phyloP scores from a whole-genome alignment of 768 basidiomycete species.

The Termitomyces titanicus region DNA sequence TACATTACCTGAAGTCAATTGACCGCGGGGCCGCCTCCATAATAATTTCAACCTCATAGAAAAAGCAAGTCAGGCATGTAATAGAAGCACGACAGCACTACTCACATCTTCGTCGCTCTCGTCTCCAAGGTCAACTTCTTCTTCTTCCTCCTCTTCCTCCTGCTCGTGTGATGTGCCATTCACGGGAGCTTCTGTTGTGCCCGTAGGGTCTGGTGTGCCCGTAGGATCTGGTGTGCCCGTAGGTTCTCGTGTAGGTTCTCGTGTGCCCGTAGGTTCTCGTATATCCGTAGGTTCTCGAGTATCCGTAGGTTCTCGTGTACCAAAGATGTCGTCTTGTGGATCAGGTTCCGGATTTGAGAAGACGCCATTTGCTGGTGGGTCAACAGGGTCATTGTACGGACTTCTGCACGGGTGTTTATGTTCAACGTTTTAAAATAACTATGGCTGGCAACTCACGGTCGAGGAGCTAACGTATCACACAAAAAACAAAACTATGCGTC shows the following conservation, averaged over 20 bases:
- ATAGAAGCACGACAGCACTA: not conserved
- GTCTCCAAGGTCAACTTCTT: slow-evolving; percentile 33
- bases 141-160: slow-evolving; percentile 20
- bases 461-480: slow-evolving; percentile 48
- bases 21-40: slow-evolving; percentile 76
- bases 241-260: slow-evolving; percentile 20
- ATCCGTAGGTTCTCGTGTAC: slow-evolving; percentile 17
- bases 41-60: slow-evolving; percentile 85
- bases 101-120: slow-evolving; percentile 43
- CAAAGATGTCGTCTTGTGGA: slow-evolving; percentile 22
- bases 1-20: slow-evolving; percentile 65
- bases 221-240: slow-evolving; percentile 9
- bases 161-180: slow-evolving; percentile 22
- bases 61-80: slow-evolving; percentile 1
- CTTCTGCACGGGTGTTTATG: slow-evolving; percentile 22
- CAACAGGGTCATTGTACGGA: slow-evolving; percentile 35
- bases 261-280: slow-evolving; percentile 15
- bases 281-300: slow-evolving; percentile 17
- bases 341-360: slow-evolving; percentile 49
- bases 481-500: slow-evolving; percentile 30
- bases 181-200: slow-evolving; percentile 25
- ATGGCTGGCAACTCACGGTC: slow-evolving; percentile 53
- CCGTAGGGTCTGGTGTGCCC: slow-evolving; percentile 18
- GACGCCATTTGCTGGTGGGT: slow-evolving; percentile 41
- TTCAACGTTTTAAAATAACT: slow-evolving; percentile 10